Conservation (phyloP, 805 yeast genomes). For the Cyberlindnera maclurae region DNA sequence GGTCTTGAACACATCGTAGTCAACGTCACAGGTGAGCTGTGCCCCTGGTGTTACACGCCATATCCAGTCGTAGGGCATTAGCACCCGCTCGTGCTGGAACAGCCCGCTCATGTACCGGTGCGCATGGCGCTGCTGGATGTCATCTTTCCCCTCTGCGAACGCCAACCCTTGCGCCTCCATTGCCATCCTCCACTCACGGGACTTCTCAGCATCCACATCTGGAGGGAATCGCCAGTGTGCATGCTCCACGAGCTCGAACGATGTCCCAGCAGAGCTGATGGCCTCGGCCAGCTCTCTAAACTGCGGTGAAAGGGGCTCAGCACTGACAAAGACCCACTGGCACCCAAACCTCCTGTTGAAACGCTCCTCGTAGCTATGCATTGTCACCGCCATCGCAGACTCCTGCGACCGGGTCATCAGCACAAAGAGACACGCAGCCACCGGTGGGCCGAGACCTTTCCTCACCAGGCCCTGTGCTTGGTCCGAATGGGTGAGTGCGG, state of each 20-base stretch:
- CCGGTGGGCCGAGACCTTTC: not conserved
- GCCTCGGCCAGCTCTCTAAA: slow-evolving; percentile 39
- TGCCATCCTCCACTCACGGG: slow-evolving; percentile 32
- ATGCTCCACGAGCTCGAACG: slow-evolving; percentile 48
- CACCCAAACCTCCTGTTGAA: slow-evolving; percentile 55
- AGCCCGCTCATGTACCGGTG: slow-evolving; percentile 37
- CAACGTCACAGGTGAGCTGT: slow-evolving; percentile 48
- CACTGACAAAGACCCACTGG: slow-evolving; percentile 73
- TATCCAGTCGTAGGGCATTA: slow-evolving; percentile 53
- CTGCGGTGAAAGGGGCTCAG: slow-evolving; percentile 46
- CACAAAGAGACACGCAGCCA: not conserved
- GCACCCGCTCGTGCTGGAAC: slow-evolving; percentile 50
- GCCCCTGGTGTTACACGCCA: slow-evolving; percentile 73
- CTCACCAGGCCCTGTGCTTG: not conserved
- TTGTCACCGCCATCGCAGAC: slow-evolving; percentile 37
- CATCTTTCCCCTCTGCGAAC: slow-evolving; percentile 46
- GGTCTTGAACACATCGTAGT: slow-evolving; percentile 55
- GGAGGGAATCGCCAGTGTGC: slow-evolving; percentile 64
- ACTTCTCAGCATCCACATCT: slow-evolving; percentile 44
- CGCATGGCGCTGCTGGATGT: slow-evolving; percentile 64
- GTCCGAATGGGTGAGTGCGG: slow-evolving; percentile 1
- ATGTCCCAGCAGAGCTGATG: slow-evolving; percentile 47
- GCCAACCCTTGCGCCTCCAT: slow-evolving; percentile 30
- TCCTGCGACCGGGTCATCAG: slow-evolving; percentile 1
- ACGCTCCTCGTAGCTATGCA: slow-evolving; percentile 53